A percentile compares a stretch with the other conserved stretches of the same genome.
Evolutionary conservation across 164 flowering plant species (phyloP).

Genomic region (Pachysandra terminalis): DNA sequence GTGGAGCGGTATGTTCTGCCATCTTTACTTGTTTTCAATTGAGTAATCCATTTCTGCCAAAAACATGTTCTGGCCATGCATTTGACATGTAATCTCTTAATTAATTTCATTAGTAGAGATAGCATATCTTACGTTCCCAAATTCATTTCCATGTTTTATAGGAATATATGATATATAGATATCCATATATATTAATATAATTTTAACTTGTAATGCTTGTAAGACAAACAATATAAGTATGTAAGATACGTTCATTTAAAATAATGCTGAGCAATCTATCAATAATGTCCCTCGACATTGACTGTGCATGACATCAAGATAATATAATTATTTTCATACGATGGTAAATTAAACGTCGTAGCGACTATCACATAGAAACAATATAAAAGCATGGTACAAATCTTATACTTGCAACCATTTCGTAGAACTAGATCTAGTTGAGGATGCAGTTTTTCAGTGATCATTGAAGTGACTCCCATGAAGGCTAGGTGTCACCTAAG

Average conservation of each 20-base stretch:
- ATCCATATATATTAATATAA: too few relatives aligned
- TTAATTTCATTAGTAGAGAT: too few relatives aligned
- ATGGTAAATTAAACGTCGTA: neutral
- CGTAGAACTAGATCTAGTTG: neutral
- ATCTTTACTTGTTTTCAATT: neutral
- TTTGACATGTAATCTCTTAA: neutral
- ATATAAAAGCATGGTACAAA: neutral
- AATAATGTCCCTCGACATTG: neutral
- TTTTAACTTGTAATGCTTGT: too few relatives aligned
- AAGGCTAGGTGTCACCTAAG: too few relatives aligned
- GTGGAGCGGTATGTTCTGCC: constrained; percentile 73
- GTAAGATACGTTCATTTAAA: too few relatives aligned
- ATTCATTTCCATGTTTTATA: neutral
- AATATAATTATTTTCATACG: neutral
- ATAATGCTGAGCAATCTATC: neutral
- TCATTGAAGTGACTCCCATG: neutral
- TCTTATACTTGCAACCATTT: neutral
- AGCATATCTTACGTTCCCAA: neutral
- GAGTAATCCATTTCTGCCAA: neutral
- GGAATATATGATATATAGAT: too few relatives aligned
- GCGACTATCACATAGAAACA: neutral
- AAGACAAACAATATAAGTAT: too few relatives aligned
- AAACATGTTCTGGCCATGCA: neutral
- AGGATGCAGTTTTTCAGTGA: neutral
- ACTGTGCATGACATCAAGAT: neutral